Conservation (phyloP, 306 rosid genomes). For the Dalbergia cochinchinensis region DNA sequence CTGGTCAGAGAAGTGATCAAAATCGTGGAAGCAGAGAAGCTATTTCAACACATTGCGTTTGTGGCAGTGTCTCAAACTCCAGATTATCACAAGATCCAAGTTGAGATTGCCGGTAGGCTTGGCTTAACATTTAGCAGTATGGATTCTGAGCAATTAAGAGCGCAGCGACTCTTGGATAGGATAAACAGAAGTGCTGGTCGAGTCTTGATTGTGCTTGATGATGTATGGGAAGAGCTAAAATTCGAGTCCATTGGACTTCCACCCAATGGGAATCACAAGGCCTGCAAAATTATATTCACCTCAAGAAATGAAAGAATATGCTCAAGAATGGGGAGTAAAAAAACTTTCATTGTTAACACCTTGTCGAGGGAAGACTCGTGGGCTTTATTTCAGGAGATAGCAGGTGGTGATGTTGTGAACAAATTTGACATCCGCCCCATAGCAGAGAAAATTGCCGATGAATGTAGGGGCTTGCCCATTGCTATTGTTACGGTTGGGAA, state of each 20-base stretch:
- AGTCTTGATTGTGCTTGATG: conserved; percentile 52
- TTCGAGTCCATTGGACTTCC: conserved; percentile 46
- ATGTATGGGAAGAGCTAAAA: conserved; percentile 49
- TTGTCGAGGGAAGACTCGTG: conserved; percentile 29
- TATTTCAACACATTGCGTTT: conserved; percentile 34
- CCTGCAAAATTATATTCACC: conserved; percentile 48
- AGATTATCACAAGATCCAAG: conserved; percentile 27
- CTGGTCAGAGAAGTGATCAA: conserved; percentile 38
- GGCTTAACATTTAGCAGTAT: background rate
- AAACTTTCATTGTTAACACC: background rate
- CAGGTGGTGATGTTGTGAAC: background rate
- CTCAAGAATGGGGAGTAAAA: conserved; percentile 19
- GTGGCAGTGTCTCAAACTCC: conserved; percentile 33
- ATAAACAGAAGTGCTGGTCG: background rate
- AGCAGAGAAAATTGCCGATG: conserved; percentile 39
- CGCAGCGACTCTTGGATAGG: background rate
- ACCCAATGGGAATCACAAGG: background rate
- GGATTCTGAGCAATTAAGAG: background rate
- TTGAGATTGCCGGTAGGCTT: conserved; percentile 23
- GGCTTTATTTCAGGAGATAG: conserved; percentile 36
- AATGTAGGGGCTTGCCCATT: conserved; percentile 57
- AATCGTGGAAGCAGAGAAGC: background rate
- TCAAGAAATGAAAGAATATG: conserved; percentile 46
- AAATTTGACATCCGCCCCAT: background rate
- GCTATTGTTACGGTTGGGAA: conserved; percentile 49